Conservation (phyloP, 2,329 filamentous ascomycete genomes). For the Diaporthe sp. region DNA sequence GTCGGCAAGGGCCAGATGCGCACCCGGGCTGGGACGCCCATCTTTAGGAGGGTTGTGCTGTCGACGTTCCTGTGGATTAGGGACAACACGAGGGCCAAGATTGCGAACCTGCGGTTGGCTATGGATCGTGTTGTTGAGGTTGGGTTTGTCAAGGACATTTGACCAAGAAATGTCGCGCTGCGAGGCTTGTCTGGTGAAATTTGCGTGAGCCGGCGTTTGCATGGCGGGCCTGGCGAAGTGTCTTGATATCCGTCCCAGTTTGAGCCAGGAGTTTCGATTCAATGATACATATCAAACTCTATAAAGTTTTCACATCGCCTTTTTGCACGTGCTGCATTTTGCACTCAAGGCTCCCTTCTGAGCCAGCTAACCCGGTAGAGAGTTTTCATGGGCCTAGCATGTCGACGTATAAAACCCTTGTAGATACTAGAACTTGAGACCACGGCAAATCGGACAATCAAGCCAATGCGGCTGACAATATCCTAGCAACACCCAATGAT, state of each 20-base stretch:
- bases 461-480: too few species aligned
- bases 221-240: neutral
- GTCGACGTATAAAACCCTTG: too few species aligned
- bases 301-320: too few species aligned
- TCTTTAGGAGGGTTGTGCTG: constrained; percentile 61
- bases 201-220: neutral
- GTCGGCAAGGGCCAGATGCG: constrained; percentile 74
- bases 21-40: constrained; percentile 56
- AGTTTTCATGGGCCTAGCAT: too few species aligned
- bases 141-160: constrained; percentile 76
- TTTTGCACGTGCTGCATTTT: too few species aligned
- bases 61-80: constrained; percentile 72
- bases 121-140: constrained; percentile 75
- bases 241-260: neutral
- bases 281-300: too few species aligned
- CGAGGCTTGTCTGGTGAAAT: neutral
- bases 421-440: too few species aligned
- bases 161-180: neutral
- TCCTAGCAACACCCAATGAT: too few species aligned
- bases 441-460: too few species aligned
- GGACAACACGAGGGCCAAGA: constrained; percentile 74
- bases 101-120: constrained; percentile 70
- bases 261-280: neutral
- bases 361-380: too few species aligned
- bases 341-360: too few species aligned